A percentile compares a stretch with the other conserved stretches of the same genome.
phyloP scores from a whole-genome alignment of 768 basidiomycete genomes.

The Tephrocybe sp. region DNA sequence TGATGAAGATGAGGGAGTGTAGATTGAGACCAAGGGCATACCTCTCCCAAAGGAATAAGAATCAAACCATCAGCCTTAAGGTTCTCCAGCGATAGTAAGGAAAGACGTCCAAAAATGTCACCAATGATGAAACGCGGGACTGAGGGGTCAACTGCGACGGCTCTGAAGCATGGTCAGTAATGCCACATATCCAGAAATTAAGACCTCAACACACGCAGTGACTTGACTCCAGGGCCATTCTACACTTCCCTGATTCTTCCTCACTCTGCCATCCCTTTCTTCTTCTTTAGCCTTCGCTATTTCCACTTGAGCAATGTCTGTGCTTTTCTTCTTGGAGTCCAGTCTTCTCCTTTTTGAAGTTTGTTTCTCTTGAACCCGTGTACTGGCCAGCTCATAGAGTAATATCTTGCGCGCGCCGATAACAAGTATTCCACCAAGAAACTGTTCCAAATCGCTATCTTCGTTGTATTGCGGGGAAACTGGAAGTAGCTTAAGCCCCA shows the following conservation, averaged over 20 bases:
- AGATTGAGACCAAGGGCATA: constrained; percentile 24
- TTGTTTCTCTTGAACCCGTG: constrained; percentile 48
- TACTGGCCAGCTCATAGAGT: constrained; percentile 55
- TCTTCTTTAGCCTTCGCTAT: constrained; percentile 56
- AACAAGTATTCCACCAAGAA: constrained; percentile 69
- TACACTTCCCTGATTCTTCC: constrained; percentile 53
- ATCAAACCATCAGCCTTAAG: constrained; percentile 42
- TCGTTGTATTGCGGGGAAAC: constrained; percentile 32
- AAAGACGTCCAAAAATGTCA: constrained; percentile 69
- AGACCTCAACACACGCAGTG: constrained; percentile 46
- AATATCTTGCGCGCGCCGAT: constrained; percentile 65
- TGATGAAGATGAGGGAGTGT: background rate
- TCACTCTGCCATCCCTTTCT: constrained; percentile 49
- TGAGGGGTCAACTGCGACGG: constrained; percentile 47
- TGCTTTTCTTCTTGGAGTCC: constrained; percentile 49
- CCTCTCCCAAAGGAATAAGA: constrained; percentile 71
- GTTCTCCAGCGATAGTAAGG: constrained; percentile 56
- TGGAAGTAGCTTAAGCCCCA: constrained; percentile 38
- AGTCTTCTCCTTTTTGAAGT: constrained; percentile 52
- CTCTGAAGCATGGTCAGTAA: constrained; percentile 25
- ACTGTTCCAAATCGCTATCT: constrained; percentile 29
- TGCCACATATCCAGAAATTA: background rate
- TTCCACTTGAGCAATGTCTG: constrained; percentile 36
- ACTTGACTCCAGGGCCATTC: constrained; percentile 79
- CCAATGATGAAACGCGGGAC: constrained; percentile 56